Evolutionary conservation across 2,329 filamentous ascomycete genomes (phyloP), one percentile per base, ranked within the genome.

Genomic region (Phialocephala sp.): DNA sequence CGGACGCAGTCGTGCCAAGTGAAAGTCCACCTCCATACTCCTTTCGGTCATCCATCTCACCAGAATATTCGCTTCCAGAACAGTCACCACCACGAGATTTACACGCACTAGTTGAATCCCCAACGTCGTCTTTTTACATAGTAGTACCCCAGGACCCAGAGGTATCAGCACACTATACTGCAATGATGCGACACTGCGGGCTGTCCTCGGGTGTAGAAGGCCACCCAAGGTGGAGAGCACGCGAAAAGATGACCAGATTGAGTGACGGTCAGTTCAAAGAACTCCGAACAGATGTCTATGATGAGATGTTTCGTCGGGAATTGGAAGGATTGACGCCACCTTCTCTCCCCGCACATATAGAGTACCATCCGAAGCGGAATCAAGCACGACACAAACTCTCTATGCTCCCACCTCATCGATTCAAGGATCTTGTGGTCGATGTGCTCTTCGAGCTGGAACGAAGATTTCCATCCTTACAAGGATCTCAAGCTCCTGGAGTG

Each of bases 301-400:
- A 72, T 20, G 71, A 73, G 32, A 27, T 71, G 5, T 39, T 62
- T 5, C 68, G 71, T n/a, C 66, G 71, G 59, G 43, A 69, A 66
- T 32, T 67, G 61, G 41, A 55, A 39, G 41, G 85, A 83, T 70
- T 83, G 82, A 39, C 83, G 81, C 60, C 76, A 24, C 54, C 41
- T 59, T 66, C 55, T 61, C 61, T 71, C 22, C 43, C 39, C 52
- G 22, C 32, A 6, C 41, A 61, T 15, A 20, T 35, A 12, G 11
- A 27, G 9, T 71, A 66, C 41, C 65, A 67, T 24, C 45, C 61
- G 1, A 70, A 69, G 47, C 64, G 69, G 4, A 72, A 71, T 27
- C 32, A 56, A 56, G 69, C 71, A 9, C 62, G 69, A n/a, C 45
- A 66, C 35, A 70, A 64, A 41, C 56, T 71, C 6, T 60, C 68